These are phyloP conservation scores for Alternaria ventricosa DNA, from an alignment of 2,329 filamentous ascomycete species.

Conservation along the genomic window DNA sequence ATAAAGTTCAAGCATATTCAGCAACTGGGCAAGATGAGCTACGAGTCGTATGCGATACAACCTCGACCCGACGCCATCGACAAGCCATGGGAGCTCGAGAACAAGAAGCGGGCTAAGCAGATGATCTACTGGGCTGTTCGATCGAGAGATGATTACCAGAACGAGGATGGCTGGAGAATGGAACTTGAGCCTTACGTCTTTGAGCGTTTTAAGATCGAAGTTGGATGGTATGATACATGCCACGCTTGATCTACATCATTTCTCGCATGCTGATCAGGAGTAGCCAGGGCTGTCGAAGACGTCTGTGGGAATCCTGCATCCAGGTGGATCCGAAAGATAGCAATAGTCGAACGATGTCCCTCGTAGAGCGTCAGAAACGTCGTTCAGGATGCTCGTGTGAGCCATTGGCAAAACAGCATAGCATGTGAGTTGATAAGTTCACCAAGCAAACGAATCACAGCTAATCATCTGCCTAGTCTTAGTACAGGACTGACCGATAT, in stretches of 20 bases:
- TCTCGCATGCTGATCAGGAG: background rate
- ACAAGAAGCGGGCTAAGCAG: slow-evolving; percentile 11
- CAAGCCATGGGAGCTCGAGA: slow-evolving; percentile 17
- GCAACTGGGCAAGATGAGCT: slow-evolving; percentile 11
- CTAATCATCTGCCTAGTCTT: slow-evolving; percentile 1
- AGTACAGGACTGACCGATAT: slow-evolving; percentile 15
- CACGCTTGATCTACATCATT: background rate
- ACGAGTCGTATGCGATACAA: slow-evolving; percentile 8
- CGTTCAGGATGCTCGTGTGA: slow-evolving; percentile 18
- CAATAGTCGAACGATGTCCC: slow-evolving; percentile 11
- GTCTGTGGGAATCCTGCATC: background rate
- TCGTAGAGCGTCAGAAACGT: slow-evolving; percentile 16
- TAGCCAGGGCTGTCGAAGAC: background rate
- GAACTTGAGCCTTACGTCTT: slow-evolving; percentile 17
- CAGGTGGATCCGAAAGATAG: slow-evolving; percentile 6
- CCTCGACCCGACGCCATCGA: slow-evolving; percentile 8
- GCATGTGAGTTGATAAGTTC: slow-evolving; percentile 2
- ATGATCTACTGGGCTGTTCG: background rate
- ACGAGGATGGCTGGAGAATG: slow-evolving; percentile 21
- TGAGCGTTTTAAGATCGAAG: slow-evolving; percentile 26
- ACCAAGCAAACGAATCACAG: background rate
- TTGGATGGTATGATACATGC: slow-evolving; percentile 21
- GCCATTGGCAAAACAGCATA: slow-evolving; percentile 1
- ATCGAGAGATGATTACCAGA: background rate
- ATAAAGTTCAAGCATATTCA: slow-evolving; percentile 19